Evolutionary conservation across 352 stramenopile species (phyloP), one percentile per base, ranked within the genome.

Genomic region (Phytophthora capsici): DNA sequence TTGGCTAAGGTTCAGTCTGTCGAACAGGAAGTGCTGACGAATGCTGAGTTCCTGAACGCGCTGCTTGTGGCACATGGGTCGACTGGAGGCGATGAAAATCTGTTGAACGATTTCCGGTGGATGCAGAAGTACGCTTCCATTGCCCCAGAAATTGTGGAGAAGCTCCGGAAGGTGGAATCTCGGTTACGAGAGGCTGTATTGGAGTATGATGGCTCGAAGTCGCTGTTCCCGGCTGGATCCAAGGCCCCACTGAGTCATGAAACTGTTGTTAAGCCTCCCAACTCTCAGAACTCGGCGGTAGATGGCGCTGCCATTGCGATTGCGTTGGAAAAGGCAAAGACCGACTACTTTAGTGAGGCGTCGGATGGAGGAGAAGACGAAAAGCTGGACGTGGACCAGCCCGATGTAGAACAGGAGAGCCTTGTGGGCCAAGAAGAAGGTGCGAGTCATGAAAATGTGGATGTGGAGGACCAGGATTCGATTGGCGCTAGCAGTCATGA

Each of bases 31-130:
- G 65, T 92, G 2, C 40, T 92, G 57, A 71, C 78, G 34, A 88
- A 89, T 47, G 69, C 77, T 16, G 80, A 90, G 47, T 91, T 89
- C 43, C 25, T 91, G 46, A 77, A 84, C 37, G 72, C 77, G 10
- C 50, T 89, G 44, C 40, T 86, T 26, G 67, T 66, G 16, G 62
- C 65, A 4, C 69, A 77, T 23, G 65, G 55, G 4, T 77, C 69
- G 38, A 68, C 34, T 19, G 55, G 55, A 26, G 41, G 62, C 8
- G 65, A 77, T 53, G 66, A 19, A 16, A 56, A 65, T 22, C 23
- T 68, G 38, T 23, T 73, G 22, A 75, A 68, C 47, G 55, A 63
- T 48, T 63, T 57, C 57, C 56, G 66, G 20, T 82, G 76, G 76
- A 72, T 82, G 50, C 69, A 70, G 17, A 88, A 86, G 45, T 91